phyloP scores from a whole-genome alignment of 2,329 filamentous ascomycete species.

The Stemphylium vesicarium region DNA sequence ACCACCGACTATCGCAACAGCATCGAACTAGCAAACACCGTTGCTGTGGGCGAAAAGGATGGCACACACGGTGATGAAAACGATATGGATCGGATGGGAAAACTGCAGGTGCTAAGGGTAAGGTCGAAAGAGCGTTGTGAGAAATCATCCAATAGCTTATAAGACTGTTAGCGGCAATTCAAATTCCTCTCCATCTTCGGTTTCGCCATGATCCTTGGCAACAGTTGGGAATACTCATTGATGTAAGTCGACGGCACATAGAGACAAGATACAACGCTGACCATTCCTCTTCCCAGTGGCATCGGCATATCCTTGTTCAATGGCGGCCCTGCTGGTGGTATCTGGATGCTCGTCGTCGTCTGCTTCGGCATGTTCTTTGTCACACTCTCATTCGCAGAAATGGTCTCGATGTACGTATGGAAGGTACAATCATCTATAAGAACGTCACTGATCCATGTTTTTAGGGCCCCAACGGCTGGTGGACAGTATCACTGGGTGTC shows the following conservation, averaged over 20 bases:
- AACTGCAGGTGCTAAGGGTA: constrained; percentile 22
- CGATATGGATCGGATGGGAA: constrained; percentile 31
- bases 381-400: constrained; percentile 34
- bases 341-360: constrained; percentile 32
- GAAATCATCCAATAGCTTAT: neutral
- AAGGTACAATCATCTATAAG: neutral
- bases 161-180: constrained; percentile 19
- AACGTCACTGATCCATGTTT: neutral
- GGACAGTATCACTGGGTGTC: constrained; percentile 31
- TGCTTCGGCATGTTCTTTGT: constrained; percentile 32
- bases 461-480: constrained; percentile 23
- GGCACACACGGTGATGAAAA: constrained; percentile 14
- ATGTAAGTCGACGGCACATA: constrained; percentile 7
- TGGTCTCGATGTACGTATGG: constrained; percentile 37
- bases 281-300: neutral
- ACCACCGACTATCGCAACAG: neutral
- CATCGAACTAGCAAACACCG: neutral
- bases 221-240: constrained; percentile 24
- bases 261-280: neutral
- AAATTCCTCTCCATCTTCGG: constrained; percentile 20
- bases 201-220: constrained; percentile 16
- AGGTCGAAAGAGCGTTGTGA: neutral
- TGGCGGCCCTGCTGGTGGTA: constrained; percentile 20
- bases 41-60: constrained; percentile 2
- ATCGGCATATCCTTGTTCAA: constrained; percentile 9